phyloP scores from a whole-genome alignment of 176 grass and related monocot genomes.

The Juncus inflexus region DNA sequence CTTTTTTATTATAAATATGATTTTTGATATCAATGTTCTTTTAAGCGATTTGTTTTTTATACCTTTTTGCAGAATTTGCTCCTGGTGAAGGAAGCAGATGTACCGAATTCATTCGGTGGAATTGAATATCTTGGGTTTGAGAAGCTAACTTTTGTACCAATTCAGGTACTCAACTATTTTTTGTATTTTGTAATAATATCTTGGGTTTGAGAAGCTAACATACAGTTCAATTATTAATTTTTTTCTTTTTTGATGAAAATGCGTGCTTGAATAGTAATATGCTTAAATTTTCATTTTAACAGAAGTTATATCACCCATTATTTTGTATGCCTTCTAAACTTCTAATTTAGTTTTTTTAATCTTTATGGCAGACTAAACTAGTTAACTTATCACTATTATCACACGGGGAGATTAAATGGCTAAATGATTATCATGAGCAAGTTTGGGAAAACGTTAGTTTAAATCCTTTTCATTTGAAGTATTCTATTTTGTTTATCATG shows the following conservation, averaged over 20 bases:
- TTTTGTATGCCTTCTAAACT: not conserved
- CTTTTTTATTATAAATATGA: slow-evolving; percentile 9
- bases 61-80: slow-evolving; percentile 74
- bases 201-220: too few relatives aligned
- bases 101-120: slow-evolving; percentile 81
- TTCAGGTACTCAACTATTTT: slow-evolving; percentile 59
- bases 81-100: slow-evolving; percentile 59
- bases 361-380: slow-evolving; percentile 54
- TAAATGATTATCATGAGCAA: slow-evolving; percentile 69
- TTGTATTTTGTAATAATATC: not conserved
- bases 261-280: too few relatives aligned
- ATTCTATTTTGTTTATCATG: not conserved
- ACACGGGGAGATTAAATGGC: slow-evolving; percentile 61
- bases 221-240: too few relatives aligned
- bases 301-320: not conserved
- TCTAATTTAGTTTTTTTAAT: not conserved
- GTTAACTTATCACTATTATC: slow-evolving; percentile 64
- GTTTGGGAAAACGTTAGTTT: slow-evolving; percentile 84
- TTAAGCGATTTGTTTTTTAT: slow-evolving; percentile 2
- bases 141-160: slow-evolving; percentile 91
- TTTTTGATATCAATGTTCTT: not conserved
- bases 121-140: slow-evolving; percentile 86
- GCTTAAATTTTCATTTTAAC: not conserved
- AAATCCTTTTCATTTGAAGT: not conserved
- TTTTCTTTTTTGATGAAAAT: too few relatives aligned